Evolutionary conservation across 352 stramenopile genomes (phyloP), one percentile per base, ranked within the genome.

Genomic region (Pythium vanterpoolii): DNA sequence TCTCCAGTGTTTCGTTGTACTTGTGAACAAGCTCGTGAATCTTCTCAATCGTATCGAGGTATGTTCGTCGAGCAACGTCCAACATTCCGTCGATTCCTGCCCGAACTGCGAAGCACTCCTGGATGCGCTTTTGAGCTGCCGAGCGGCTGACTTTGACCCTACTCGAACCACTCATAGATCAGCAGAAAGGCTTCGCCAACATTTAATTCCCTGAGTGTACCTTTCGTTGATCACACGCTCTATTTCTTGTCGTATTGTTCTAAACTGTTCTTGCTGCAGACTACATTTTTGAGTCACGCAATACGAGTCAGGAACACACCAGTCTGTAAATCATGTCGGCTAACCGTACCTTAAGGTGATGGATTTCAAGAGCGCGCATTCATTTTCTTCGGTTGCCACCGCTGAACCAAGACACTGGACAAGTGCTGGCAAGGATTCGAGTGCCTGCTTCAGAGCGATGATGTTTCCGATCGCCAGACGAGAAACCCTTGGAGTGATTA

Each of bases 41-140:
- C 27, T 83, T 85, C 46, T 94, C 81, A 33, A 93, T 91, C 1
- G 81, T 90, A 58, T 92, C 80, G 18, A 95, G 66, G 28, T 94
- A 94, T 5, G 83, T 87, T 61, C 83, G 66, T 46, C 86, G 67
- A 27, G 84, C 85, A 10, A 95, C 81, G 53, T 95, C 86, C 9
- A 95, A 78, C 83, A 93, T 93, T 4, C 83, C 84, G 34, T 95
- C 84, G 26, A 95, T 88, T 10, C 86, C 86, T 21, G 82, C 76
- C 55, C 83, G 62, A 13, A 95, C 71, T 27, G 86, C 84, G 65
- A 95, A 93, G 48, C 80, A 90, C 39, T 92, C 86, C 69, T 94
- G 83, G 58, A 94, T 93, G 33, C 85, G 77, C 54, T 90, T 93
- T 61, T 93, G 80, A 11, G 81, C 79, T 47, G 74, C 73, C 30